Evolutionary conservation across 2,329 filamentous ascomycete genomes (phyloP).

Genomic region (Fusarium gaditjirri): DNA sequence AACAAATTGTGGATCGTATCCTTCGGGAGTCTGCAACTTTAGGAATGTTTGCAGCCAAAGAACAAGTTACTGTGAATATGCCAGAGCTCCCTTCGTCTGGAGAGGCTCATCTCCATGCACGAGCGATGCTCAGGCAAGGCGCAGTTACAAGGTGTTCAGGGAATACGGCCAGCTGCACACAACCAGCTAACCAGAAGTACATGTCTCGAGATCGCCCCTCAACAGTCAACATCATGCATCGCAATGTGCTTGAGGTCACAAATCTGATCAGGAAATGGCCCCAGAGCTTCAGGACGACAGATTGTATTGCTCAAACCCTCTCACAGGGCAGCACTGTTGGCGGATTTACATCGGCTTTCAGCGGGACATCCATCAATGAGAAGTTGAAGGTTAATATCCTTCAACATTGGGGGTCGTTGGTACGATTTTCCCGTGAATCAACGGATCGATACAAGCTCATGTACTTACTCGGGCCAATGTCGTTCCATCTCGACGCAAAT

Average conservation of each 20-base stretch:
- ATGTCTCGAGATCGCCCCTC: conserved; percentile 37
- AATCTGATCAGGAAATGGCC: conserved; percentile 31
- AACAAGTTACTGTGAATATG: conserved; percentile 5
- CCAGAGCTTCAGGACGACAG: conserved; percentile 29
- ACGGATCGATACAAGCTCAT: conserved; percentile 33
- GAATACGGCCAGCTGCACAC: conserved; percentile 1
- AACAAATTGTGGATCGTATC: conserved; percentile 47
- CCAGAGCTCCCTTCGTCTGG: conserved; percentile 15
- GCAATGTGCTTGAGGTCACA: conserved; percentile 39
- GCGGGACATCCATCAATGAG: conserved; percentile 33
- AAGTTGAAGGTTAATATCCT: conserved; percentile 32
- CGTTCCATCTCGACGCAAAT: conserved; percentile 35
- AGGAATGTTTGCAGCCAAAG: conserved; percentile 35
- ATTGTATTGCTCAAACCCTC: conserved; percentile 30
- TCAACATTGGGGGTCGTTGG: conserved; percentile 37
- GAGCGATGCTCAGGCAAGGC: conserved; percentile 33
- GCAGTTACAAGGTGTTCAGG: conserved; percentile 23
- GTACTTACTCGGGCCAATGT: conserved; percentile 39
- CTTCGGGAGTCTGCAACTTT: conserved; percentile 45
- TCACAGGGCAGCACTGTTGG: conserved; percentile 24
- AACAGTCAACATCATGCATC: conserved; percentile 26
- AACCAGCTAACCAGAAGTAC: conserved; percentile 20
- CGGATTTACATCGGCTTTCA: conserved; percentile 28
- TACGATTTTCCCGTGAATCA: conserved; percentile 12
- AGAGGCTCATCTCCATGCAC: conserved; percentile 31